These are phyloP conservation scores for Aspergillus olivimuriae DNA, from an alignment of 495 filamentous ascomycete species.

Conservation along the genomic window DNA sequence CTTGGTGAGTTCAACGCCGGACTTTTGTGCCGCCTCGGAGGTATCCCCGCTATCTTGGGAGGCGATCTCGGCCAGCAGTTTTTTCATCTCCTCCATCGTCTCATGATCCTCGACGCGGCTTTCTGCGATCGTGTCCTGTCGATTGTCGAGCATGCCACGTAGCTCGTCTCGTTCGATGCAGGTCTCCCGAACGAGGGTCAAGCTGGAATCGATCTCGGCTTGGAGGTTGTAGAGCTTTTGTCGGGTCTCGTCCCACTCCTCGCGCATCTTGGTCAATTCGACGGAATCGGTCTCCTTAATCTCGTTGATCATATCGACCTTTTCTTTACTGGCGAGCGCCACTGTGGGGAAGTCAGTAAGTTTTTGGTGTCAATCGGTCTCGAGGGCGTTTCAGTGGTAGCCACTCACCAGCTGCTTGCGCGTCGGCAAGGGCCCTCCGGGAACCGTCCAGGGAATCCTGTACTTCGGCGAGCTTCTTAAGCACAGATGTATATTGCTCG, in stretches of 20 bases:
- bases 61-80: slow-evolving; percentile 35
- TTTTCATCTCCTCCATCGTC: slow-evolving; percentile 39
- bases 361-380: slow-evolving; percentile 4
- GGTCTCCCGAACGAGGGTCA: slow-evolving; percentile 33
- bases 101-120: slow-evolving; percentile 32
- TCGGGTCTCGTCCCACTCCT: slow-evolving; percentile 36
- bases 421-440: slow-evolving; percentile 32
- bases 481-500: slow-evolving; percentile 35
- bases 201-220: slow-evolving; percentile 36
- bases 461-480: slow-evolving; percentile 36
- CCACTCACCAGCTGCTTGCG: slow-evolving; percentile 36
- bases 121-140: slow-evolving; percentile 29
- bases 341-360: slow-evolving; percentile 30
- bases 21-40: slow-evolving; percentile 28
- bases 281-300: slow-evolving; percentile 39
- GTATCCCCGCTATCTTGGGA: slow-evolving; percentile 26
- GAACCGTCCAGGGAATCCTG: slow-evolving; percentile 32
- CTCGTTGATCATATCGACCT: slow-evolving; percentile 41
- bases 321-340: slow-evolving; percentile 41
- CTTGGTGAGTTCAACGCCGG: slow-evolving; percentile 35
- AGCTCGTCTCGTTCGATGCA: slow-evolving; percentile 39
- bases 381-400: slow-evolving; percentile 1
- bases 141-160: slow-evolving; percentile 36
- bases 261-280: slow-evolving; percentile 40
- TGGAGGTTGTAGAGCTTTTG: slow-evolving; percentile 36